phyloP scores from a whole-genome alignment of 331 rosid genomes.

The Malus hybrid region DNA sequence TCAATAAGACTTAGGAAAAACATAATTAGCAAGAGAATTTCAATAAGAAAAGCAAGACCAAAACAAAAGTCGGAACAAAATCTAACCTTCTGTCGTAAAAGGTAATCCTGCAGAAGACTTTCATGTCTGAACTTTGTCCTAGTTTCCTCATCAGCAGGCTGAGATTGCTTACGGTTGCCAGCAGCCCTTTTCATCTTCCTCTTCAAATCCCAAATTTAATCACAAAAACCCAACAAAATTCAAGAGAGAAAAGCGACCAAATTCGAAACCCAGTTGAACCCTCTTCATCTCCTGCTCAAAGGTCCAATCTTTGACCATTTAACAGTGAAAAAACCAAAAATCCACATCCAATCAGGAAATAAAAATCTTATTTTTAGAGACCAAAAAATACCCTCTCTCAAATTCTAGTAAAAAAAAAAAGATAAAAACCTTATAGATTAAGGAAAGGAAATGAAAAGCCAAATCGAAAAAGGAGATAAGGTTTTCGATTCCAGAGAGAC shows the following conservation, averaged over 20 bases:
- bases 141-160: constrained; percentile 4
- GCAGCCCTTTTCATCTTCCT: constrained; percentile 34
- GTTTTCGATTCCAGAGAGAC: neutral
- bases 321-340: neutral
- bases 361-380: neutral
- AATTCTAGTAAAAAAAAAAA: neutral
- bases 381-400: no score
- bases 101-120: constrained; percentile 30
- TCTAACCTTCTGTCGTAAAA: constrained; percentile 45
- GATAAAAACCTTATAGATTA: neutral
- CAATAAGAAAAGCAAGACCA: neutral
- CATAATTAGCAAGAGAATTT: neutral
- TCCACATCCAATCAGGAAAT: constrained; percentile 6
- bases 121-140: constrained; percentile 13
- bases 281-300: constrained; percentile 6
- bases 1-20: neutral
- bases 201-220: constrained; percentile 1
- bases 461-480: neutral
- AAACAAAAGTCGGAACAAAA: neutral
- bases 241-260: neutral
- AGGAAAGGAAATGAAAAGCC: neutral
- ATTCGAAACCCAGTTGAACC: neutral
- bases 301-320: neutral
- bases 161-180: constrained; percentile 15
- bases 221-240: neutral